Evolutionary conservation across 371 early-diverging fungal genomes (phyloP).

Genomic region (Nematocida displodere): DNA sequence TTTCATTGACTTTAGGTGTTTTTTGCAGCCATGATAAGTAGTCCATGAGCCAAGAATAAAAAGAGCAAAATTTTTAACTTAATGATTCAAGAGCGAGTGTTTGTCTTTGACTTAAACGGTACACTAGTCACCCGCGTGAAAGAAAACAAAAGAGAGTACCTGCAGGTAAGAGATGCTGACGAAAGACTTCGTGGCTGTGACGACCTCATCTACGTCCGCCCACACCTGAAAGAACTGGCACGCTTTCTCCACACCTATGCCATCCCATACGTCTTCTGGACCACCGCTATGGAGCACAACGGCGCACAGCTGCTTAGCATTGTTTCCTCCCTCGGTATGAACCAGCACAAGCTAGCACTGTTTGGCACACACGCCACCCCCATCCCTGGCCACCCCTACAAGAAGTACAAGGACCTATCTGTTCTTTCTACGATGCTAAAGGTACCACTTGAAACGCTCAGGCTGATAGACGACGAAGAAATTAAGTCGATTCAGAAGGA

Average conservation of each 20-base stretch:
- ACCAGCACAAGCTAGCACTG: background rate
- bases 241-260: constrained; percentile 46
- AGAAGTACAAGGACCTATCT: constrained; percentile 51
- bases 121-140: constrained; percentile 47
- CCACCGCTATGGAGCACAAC: constrained; percentile 59
- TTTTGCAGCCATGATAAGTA: constrained; percentile 43
- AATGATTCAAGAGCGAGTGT: background rate
- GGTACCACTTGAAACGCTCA: constrained; percentile 37
- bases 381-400: constrained; percentile 25
- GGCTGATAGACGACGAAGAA: constrained; percentile 55
- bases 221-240: constrained; percentile 37
- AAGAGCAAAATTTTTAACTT: constrained; percentile 1
- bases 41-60: constrained; percentile 18
- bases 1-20: constrained; percentile 9
- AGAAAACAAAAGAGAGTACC: constrained; percentile 7
- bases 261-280: constrained; percentile 58
- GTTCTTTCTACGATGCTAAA: constrained; percentile 20
- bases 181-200: background rate
- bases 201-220: constrained; percentile 51
- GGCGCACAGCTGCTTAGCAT: constrained; percentile 25
- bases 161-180: constrained; percentile 17
- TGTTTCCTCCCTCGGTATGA: constrained; percentile 45
- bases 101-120: constrained; percentile 59
- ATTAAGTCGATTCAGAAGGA: constrained; percentile 41
- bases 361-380: constrained; percentile 33